Conservation (phyloP, 2,329 filamentous ascomycete species). For the Fusarium dlaminii region DNA sequence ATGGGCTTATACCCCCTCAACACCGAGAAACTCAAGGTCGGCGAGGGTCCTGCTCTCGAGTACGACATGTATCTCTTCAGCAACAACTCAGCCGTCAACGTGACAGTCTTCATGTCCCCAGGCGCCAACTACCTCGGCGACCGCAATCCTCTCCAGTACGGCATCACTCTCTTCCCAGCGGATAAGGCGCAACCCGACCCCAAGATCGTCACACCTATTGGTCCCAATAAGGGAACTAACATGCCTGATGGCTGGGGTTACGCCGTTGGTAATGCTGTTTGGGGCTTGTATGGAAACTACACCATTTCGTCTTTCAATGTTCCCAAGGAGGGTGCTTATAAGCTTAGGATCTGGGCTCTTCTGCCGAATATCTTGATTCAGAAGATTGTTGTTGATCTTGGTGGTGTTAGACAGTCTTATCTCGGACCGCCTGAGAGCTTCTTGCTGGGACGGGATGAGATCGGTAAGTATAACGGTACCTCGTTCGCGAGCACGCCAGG, state of each 20-base stretch:
- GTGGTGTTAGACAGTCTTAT: constrained; percentile 63
- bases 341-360: constrained; percentile 60
- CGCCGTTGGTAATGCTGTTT: constrained; percentile 55
- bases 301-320: constrained; percentile 57
- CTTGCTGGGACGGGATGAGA: constrained; percentile 35
- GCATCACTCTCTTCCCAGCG: constrained; percentile 56
- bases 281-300: constrained; percentile 56
- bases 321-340: constrained; percentile 56
- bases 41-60: constrained; percentile 63
- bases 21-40: constrained; percentile 58
- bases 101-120: constrained; percentile 62
- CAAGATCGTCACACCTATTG: constrained; percentile 18
- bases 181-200: constrained; percentile 31
- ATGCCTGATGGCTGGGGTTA: constrained; percentile 33
- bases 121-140: constrained; percentile 63
- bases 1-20: constrained; percentile 65
- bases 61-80: constrained; percentile 72
- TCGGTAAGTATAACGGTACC: constrained; percentile 21
- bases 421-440: constrained; percentile 67
- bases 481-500: constrained; percentile 8
- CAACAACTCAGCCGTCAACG: constrained; percentile 54
- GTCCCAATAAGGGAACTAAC: constrained; percentile 13
- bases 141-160: constrained; percentile 60
- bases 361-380: constrained; percentile 64
- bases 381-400: constrained; percentile 65